A percentile compares a stretch with the other conserved stretches of the same genome.
Conservation (phyloP, 305 asterid species). For the Solanum hybrid region DNA sequence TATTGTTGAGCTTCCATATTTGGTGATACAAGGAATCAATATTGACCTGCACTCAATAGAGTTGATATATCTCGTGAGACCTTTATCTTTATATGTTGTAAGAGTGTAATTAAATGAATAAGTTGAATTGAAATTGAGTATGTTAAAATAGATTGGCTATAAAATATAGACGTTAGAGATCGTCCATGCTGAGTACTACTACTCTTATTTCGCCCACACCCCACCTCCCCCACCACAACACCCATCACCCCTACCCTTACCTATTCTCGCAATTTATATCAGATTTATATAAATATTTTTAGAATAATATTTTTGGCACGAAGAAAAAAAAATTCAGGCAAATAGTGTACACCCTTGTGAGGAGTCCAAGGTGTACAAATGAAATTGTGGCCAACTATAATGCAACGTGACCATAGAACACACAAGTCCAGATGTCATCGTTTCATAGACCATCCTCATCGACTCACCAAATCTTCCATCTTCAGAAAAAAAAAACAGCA, state of each 20-base stretch:
- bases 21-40: not conserved
- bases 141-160: no score
- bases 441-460: not conserved
- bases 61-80: not conserved
- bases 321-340: no score
- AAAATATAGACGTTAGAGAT: not conserved
- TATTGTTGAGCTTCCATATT: not conserved
- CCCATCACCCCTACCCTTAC: not conserved
- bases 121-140: no score
- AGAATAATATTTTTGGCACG: no score
- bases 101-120: no score
- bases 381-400: not conserved
- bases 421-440: not conserved
- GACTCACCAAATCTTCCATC: not conserved
- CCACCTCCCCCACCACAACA: not conserved
- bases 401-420: not conserved
- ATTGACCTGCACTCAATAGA: not conserved
- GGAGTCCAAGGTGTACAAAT: not conserved
- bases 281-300: no score
- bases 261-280: not conserved
- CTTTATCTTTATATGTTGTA: not conserved
- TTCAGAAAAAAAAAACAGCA: not conserved
- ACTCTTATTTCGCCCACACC: not conserved
- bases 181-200: not conserved
- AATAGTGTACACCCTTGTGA: no score